These are phyloP conservation scores for Posidonia australis DNA, from an alignment of 106 monocot genomes.

Conservation along the genomic window DNA sequence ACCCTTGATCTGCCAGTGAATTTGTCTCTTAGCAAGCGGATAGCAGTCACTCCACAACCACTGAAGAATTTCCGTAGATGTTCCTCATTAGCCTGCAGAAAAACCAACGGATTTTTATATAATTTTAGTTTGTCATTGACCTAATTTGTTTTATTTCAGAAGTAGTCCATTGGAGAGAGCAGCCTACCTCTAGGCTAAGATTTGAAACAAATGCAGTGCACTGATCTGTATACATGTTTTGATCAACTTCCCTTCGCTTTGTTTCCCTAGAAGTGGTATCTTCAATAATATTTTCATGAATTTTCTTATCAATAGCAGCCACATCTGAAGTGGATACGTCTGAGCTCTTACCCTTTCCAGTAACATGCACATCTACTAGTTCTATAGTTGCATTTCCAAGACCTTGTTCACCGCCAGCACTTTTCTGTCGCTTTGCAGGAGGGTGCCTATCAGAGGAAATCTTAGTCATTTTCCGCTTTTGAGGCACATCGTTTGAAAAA, in stretches of 20 bases:
- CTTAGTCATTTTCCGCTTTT: slow-evolving; percentile 62
- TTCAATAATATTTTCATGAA: background rate
- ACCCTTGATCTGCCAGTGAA: slow-evolving; percentile 81
- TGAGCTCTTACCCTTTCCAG: background rate
- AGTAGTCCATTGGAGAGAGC: background rate
- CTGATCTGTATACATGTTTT: slow-evolving; percentile 44
- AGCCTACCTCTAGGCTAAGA: slow-evolving; percentile 48
- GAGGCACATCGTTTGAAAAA: slow-evolving; percentile 16
- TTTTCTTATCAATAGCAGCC: background rate
- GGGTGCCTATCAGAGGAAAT: slow-evolving; percentile 28
- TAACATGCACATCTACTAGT: slow-evolving; percentile 2
- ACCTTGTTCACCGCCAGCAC: slow-evolving; percentile 8
- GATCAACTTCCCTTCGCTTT: background rate
- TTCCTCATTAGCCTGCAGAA: slow-evolving; percentile 62
- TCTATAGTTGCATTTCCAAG: slow-evolving; percentile 10
- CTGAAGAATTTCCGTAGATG: slow-evolving; percentile 58
- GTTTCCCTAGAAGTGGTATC: background rate
- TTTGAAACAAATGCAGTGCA: slow-evolving; percentile 91
- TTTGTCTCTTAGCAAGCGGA: slow-evolving; percentile 67
- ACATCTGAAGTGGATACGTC: slow-evolving; percentile 2
- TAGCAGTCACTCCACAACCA: slow-evolving; percentile 57
- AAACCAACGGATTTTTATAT: background rate
- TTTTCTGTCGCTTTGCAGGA: slow-evolving; percentile 60
- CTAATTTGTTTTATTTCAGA: background rate
- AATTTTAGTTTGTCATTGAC: background rate